Base-by-base conservation (phyloP, 2,329 filamentous ascomycete species). In the Dothidotthia symphoricarpi region DNA sequence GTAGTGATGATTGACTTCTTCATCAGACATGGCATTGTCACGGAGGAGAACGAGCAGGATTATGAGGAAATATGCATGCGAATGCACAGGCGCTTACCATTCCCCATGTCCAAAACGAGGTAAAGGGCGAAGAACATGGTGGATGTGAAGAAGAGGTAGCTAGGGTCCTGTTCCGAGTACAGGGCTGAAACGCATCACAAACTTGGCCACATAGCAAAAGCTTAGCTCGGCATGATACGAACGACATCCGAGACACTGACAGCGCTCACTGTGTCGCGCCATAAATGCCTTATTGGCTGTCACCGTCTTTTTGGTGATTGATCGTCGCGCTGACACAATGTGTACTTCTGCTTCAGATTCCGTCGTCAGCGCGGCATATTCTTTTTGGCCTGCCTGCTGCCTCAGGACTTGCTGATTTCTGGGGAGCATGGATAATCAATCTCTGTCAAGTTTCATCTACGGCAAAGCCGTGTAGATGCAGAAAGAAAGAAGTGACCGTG, bases 1-100 rank as follows among this genome's bases (percentile, higher is more conserved):
- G 64, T 91, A 39, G 78, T 94, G 31, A 69, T 91, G 60, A 68
- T 95, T 28, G 88, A 96, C 64, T 97, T 96, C 71, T 87, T 97
- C 62, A 75, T 94, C 51, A 77, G 90, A 35, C 86, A 88, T 67
- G 85, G 86, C 1, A 78, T 95, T 47, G 63, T 95, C 57, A 93
- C 82, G 7, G 65, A 72, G 28, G 85, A 86, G 51, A 86, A 89
- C 60, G 88, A 95, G 69, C 75, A 78, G 31, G 71, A 89, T 56
- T 88, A 84, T 59, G 72, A 83, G 41, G 82, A 88, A 67, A 88
- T 95, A 2, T 6, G 19, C 24, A 26, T 17, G 22, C 22, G 31
- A 16, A 34, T 34, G 31, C 22, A 27, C 12, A 19, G 22, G 16
- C n/a, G 22, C 9, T 13, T 27, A 17, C 22, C 14, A 16, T 34